Conservation (phyloP, 805 yeast species). For the Candida krabiensis region DNA sequence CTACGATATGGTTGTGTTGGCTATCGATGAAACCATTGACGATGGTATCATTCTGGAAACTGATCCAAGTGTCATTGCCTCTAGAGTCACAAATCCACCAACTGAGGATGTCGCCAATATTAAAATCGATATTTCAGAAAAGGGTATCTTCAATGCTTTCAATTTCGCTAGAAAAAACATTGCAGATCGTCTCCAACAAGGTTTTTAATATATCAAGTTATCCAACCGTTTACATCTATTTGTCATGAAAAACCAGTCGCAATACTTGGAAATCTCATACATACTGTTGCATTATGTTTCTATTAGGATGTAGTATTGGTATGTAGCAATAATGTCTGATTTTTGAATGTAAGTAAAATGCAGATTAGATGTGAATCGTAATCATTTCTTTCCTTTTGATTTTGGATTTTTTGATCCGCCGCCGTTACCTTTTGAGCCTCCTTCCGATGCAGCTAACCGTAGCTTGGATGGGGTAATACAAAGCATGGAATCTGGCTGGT, state of each 20-base stretch:
- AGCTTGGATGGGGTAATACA: conserved; percentile 71
- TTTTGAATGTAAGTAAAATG: not conserved
- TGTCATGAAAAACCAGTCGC: too few species aligned
- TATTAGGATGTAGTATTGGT: too few species aligned
- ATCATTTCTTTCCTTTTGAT: conserved; percentile 26
- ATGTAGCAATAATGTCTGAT: too few species aligned
- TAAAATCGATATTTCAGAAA: conserved; percentile 67
- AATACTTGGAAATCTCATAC: too few species aligned
- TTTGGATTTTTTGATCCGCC: conserved; percentile 11
- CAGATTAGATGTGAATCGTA: not conserved
- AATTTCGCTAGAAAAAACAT: conserved; percentile 79
- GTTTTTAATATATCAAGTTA: conserved; percentile 29
- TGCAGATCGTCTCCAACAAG: conserved; percentile 41
- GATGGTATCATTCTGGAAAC: conserved; percentile 92
- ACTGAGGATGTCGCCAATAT: conserved; percentile 59
- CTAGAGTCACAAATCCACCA: conserved; percentile 90
- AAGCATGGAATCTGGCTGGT: conserved; percentile 66
- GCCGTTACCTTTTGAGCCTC: conserved; percentile 16
- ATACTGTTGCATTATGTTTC: too few species aligned
- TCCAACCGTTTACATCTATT: too few species aligned
- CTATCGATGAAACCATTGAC: conserved; percentile 90
- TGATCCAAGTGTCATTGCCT: conserved; percentile 81
- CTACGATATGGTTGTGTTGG: conserved; percentile 82
- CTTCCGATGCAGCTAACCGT: conserved; percentile 60
- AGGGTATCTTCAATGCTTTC: conserved; percentile 80